Base-by-base conservation (phyloP, 2,329 filamentous ascomycete genomes). In the Microdochium trichocladiopsis region DNA sequence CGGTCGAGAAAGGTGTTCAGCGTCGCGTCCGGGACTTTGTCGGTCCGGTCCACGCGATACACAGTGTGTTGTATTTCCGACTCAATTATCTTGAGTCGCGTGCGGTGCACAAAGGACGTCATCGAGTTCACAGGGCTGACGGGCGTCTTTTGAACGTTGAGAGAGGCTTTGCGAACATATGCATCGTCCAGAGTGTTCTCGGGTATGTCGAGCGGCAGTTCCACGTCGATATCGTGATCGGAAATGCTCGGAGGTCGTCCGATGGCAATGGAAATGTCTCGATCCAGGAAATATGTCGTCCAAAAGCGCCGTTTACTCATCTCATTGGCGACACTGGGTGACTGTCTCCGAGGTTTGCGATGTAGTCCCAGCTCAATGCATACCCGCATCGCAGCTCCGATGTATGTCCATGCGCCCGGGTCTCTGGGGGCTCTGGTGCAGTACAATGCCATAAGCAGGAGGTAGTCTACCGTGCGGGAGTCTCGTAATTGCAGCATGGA, bases 261-360 rank as follows among this genome's bases (percentile, higher is more conserved):
- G 18, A 63, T 53, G 16, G 62, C 62, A 48, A 65, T 62, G 2
- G 62, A 65, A 23, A 64, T 63, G 50, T 65, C 63, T 24, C 63
- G 54, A 47, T 65, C 63, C 22, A 65, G 52, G 48, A 63, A 63
- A 52, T 64, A 65, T 4, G 60, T 58, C 5, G 63, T 63, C 63
- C 63, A 65, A 47, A 65, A 65, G 14, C 61, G 58, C 10, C 63
- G 56, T 49, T 65, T 65, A 51, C 60, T 58, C 62, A 65, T 64
- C 50, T 65, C 63, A 2, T 56, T 57, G 24, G 61, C 58, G 5
- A 65, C 45, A 31, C 53, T 61, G 5, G 57, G 60, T 36, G 55
- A 55, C 24, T 58, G 58, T 12, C 59, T 56, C 28, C 60, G 55
- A 24, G 56, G 58, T 24, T 60, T 59, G 12, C 63, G 60, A 52